phyloP scores from a whole-genome alignment of 805 yeast species.

The Candida maltosa region DNA sequence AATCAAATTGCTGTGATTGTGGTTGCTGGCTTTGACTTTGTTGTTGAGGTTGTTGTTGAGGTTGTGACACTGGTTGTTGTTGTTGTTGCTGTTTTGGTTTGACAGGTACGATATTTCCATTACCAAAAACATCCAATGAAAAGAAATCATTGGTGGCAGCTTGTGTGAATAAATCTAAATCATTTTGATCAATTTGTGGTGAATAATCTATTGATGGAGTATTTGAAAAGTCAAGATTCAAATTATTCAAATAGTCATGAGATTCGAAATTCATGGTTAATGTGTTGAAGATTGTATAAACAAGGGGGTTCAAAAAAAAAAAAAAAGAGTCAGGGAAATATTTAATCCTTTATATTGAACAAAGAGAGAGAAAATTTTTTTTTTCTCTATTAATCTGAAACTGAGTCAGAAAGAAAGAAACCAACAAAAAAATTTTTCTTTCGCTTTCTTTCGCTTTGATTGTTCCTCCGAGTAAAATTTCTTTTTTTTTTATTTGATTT shows the following conservation, averaged over 20 bases:
- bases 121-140: constrained; percentile 10
- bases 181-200: constrained; percentile 13
- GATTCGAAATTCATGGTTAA: constrained; percentile 37
- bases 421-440: constrained; percentile 1
- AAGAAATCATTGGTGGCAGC: constrained; percentile 10
- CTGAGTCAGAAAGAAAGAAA: background rate
- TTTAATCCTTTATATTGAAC: background rate
- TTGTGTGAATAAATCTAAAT: constrained; percentile 38
- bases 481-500: background rate
- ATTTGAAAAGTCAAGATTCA: constrained; percentile 36
- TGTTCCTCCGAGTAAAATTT: background rate
- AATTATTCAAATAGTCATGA: constrained; percentile 36
- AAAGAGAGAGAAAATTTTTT: no score
- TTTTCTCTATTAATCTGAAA: background rate
- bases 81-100: constrained; percentile 6
- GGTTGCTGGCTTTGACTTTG: no score
- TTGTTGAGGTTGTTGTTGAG: constrained; percentile 1
- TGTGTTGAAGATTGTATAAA: constrained; percentile 2
- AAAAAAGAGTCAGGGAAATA: background rate
- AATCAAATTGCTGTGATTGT: background rate
- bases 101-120: constrained; percentile 11
- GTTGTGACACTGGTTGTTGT: constrained; percentile 2
- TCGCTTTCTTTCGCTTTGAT: background rate
- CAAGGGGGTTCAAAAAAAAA: constrained; percentile 3
- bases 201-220: constrained; percentile 6